Evolutionary conservation across 1,139 yeast species (phyloP).

Genomic region (Suhomyces yuchorum): DNA sequence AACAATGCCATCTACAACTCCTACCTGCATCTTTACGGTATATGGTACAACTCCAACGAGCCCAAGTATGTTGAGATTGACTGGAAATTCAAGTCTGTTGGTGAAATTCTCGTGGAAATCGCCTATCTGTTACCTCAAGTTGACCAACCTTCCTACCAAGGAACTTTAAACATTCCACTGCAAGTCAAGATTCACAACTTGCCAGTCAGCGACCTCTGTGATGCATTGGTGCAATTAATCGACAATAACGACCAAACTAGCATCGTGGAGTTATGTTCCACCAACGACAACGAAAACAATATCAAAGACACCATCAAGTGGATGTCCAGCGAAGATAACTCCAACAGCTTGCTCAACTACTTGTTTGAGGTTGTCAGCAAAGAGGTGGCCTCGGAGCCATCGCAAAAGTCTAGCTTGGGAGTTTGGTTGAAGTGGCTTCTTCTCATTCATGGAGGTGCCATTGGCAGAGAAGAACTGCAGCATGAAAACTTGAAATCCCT

Average conservation of each 20-base stretch:
- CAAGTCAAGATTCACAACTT: slow-evolving; percentile 22
- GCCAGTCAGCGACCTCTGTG: slow-evolving; percentile 28
- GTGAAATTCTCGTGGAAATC: slow-evolving; percentile 20
- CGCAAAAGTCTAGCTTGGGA: slow-evolving; percentile 34
- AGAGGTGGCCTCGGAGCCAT: slow-evolving; percentile 37
- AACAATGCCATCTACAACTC: slow-evolving; percentile 17
- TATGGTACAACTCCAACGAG: slow-evolving; percentile 42
- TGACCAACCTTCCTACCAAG: slow-evolving; percentile 8
- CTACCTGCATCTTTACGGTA: slow-evolving; percentile 22
- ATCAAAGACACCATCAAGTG: slow-evolving; percentile 39
- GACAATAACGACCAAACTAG: slow-evolving; percentile 12
- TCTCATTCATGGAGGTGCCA: slow-evolving; percentile 45
- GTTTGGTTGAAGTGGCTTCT: slow-evolving; percentile 56
- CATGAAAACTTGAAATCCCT: slow-evolving; percentile 35
- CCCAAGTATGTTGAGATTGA: slow-evolving; percentile 24
- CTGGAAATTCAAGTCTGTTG: slow-evolving; percentile 22
- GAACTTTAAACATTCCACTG: slow-evolving; percentile 18
- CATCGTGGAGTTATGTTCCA: slow-evolving; percentile 34
- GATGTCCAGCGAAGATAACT: slow-evolving; percentile 23
- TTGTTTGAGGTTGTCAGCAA: slow-evolving; percentile 40
- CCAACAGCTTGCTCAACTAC: slow-evolving; percentile 21
- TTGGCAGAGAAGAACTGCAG: slow-evolving; percentile 36
- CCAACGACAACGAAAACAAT: slow-evolving; percentile 34
- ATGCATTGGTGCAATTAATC: slow-evolving; percentile 20
- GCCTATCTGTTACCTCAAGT: slow-evolving; percentile 15